Conservation (phyloP, 2,329 filamentous ascomycete species). For the Cordyceps pruinosa region DNA sequence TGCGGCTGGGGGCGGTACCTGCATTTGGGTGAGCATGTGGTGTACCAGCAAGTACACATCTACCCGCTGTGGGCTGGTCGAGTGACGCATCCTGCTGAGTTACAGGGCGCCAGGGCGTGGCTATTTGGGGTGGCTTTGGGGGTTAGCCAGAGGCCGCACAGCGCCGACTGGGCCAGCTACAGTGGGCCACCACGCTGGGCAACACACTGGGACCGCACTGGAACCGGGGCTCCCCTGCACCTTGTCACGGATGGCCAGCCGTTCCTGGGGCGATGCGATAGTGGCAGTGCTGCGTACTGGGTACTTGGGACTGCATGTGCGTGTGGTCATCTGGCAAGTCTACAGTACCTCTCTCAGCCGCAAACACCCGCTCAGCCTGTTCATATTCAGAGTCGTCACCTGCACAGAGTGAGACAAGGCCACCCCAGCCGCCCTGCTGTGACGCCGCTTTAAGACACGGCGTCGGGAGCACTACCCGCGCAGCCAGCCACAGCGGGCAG, state of each 20-base stretch:
- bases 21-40: not conserved
- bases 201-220: not conserved
- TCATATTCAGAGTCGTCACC: not conserved
- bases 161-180: too few species aligned
- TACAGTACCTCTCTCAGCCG: not conserved
- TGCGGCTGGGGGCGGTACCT: not conserved
- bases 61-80: not conserved
- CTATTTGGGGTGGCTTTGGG: not conserved
- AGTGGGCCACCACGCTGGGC: too few species aligned
- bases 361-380: not conserved
- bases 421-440: not conserved
- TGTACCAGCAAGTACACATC: not conserved
- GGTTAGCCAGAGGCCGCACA: too few species aligned
- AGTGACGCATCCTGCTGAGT: slow-evolving; percentile 14
- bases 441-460: not conserved
- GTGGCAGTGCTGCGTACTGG: not conserved
- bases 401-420: slow-evolving; percentile 4
- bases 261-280: slow-evolving; percentile 13
- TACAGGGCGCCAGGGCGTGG: not conserved
- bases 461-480: slow-evolving; percentile 1
- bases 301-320: not conserved
- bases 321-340: not conserved
- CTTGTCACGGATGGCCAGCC: not conserved
- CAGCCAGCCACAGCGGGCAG: not conserved
- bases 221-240: slow-evolving; percentile 6